Evolutionary conservation across 2,329 filamentous ascomycete genomes (phyloP).

Genomic region (Cladosporium colombiae): DNA sequence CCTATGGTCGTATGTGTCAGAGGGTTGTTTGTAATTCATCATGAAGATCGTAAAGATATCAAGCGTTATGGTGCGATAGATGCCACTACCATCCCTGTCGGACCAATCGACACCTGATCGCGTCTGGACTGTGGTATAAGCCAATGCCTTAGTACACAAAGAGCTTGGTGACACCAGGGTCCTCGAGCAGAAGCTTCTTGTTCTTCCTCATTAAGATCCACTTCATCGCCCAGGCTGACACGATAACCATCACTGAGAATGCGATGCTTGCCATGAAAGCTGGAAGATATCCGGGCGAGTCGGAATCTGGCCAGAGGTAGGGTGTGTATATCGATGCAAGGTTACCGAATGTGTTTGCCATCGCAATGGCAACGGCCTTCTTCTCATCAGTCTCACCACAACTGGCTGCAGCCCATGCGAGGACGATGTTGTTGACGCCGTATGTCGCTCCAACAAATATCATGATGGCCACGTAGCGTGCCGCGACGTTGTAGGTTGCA

Average conservation of each 20-base stretch:
- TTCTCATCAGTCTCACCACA: slow-evolving; percentile 44
- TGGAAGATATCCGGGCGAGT: slow-evolving; percentile 35
- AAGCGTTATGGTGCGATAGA: background rate
- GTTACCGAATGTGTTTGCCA: slow-evolving; percentile 53
- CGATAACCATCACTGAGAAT: slow-evolving; percentile 33
- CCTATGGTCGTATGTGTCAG: background rate
- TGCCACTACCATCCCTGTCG: background rate
- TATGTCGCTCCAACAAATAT: slow-evolving; percentile 39
- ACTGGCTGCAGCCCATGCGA: slow-evolving; percentile 40
- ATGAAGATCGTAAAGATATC: background rate
- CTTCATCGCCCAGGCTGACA: slow-evolving; percentile 30
- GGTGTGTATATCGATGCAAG: slow-evolving; percentile 47
- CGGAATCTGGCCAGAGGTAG: slow-evolving; percentile 39
- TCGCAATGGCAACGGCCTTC: slow-evolving; percentile 51
- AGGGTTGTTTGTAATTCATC: accelerated
- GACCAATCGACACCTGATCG: background rate
- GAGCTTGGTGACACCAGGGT: slow-evolving; percentile 23
- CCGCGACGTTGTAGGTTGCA: slow-evolving; percentile 12
- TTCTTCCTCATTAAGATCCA: slow-evolving; percentile 30
- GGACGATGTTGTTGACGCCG: slow-evolving; percentile 40
- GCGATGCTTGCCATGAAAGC: slow-evolving; percentile 36
- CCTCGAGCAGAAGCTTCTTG: slow-evolving; percentile 26
- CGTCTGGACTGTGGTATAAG: background rate
- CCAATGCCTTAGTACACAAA: slow-evolving; percentile 1
- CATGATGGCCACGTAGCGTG: slow-evolving; percentile 36